Evolutionary conservation across 176 grass and related monocot species (phyloP), one percentile per base, ranked within the genome.

Genomic region (Thinopyrum elongatum): DNA sequence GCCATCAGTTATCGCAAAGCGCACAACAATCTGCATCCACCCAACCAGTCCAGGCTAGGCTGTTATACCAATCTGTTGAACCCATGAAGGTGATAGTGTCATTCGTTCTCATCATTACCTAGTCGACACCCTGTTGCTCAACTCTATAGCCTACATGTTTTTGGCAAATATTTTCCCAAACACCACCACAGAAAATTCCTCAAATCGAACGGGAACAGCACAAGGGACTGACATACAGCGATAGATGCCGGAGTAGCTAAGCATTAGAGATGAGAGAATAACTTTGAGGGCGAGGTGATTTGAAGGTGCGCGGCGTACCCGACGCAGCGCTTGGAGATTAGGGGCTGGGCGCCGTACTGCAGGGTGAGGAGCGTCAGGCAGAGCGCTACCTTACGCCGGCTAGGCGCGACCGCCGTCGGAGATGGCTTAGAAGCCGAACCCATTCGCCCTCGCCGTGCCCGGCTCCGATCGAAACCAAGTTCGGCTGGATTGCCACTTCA

Each of bases 271-370:
- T 4, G 1, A 29, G 30, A 60, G 53, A 46, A 1, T 11, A 78
- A 78, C 9, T 21, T 34, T 19, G 30, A 42, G 79, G 58, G 30
- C n/a, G 51, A 8, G 61, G n/a, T 58, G 35, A n/a, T 26, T 51
- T 15, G 51, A 23, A 57, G n/a, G 76, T 25, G 23, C 13, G 62
- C 6, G 23, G 79, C n/a, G 58, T 90, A 95, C 97, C 97, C 78
- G 90, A 94, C 88, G 68, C 84, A 96, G 82, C 94, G 94, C 78
- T 99, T 99, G 88, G 94, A 96, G 85, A 99, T 80, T n/a, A 99
- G 94, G 44, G 97, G 94, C 92, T 99, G 97, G 26, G 94, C 83
- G 79, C 97, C 92, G 90, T 98, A 93, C 92, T 98, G 97, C 58
- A 98, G 88, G 53, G 97, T 94, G 66, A 98, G 94, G 33, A 94